Conservation (phyloP, 805 yeast genomes). For the Candida xyloterini region DNA sequence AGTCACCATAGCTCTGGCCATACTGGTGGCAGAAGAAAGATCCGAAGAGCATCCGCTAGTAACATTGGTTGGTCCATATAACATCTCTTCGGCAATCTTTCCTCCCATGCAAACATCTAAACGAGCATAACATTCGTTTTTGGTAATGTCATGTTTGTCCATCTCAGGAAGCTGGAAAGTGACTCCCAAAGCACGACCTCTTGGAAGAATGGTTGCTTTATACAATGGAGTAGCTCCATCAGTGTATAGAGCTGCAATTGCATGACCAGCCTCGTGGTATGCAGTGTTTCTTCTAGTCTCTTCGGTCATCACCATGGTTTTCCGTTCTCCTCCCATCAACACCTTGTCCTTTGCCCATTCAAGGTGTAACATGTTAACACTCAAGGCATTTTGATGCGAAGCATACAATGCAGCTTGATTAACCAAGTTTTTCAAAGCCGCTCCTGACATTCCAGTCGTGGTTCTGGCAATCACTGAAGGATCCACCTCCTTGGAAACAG, state of each 20-base stretch:
- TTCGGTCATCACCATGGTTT: conserved; percentile 96
- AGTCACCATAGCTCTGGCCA: conserved; percentile 96
- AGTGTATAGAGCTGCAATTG: conserved; percentile 94
- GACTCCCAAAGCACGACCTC: conserved; percentile 95
- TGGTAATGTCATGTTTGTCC: conserved; percentile 94
- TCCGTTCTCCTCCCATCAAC: conserved; percentile 95
- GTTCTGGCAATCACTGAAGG: conserved; percentile 91
- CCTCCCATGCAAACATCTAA: conserved; percentile 99
- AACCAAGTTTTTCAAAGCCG: conserved; percentile 90
- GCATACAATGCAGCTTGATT: conserved; percentile 98
- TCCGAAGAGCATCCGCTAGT: conserved; percentile 96
- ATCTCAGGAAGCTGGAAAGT: conserved; percentile 97
- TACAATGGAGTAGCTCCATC: conserved; percentile 93
- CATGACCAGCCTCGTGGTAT: conserved; percentile 99
- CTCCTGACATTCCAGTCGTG: conserved; percentile 98
- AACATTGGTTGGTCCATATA: conserved; percentile 87
- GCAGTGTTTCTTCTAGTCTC: conserved; percentile 93
- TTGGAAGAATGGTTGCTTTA: conserved; percentile 94
- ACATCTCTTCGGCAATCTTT: conserved; percentile 91
- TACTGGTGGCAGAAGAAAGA: conserved; percentile 81
- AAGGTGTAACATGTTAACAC: conserved; percentile 86
- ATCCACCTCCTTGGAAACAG: conserved; percentile 80
- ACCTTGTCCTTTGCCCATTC: conserved; percentile 99
- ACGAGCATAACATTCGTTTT: conserved; percentile 83
- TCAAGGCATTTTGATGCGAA: conserved; percentile 84